A percentile compares a stretch with the other conserved stretches of the same genome.
Conservation (phyloP, 129 eudicot species). For the Chrysanthemum lavandulifolium region DNA sequence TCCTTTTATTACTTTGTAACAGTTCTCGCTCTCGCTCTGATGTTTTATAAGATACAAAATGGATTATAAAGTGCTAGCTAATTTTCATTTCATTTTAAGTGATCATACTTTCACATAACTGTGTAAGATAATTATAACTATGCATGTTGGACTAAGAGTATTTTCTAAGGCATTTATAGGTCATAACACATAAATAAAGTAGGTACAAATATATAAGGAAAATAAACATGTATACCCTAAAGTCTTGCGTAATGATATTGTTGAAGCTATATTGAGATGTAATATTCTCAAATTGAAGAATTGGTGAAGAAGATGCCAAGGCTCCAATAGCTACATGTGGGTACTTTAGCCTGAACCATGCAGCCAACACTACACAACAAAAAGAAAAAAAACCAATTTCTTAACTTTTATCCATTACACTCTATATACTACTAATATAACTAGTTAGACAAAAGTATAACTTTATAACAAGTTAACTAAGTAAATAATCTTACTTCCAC, state of each 20-base stretch:
- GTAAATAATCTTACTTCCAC: constrained; percentile 57
- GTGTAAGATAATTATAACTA: too few species aligned
- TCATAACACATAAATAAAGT: not conserved
- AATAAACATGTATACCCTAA: constrained; percentile 47
- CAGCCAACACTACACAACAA: constrained; percentile 79
- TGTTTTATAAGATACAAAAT: not conserved
- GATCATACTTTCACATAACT: too few species aligned
- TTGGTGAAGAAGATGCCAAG: constrained; percentile 93
- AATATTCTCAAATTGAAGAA: constrained; percentile 76
- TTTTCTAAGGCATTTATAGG: not conserved
- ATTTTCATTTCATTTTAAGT: too few species aligned
- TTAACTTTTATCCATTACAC: not conserved
- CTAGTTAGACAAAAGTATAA: too few species aligned
- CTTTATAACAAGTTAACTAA: too few species aligned
- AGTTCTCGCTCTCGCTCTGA: constrained; percentile 76
- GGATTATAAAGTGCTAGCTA: too few species aligned
- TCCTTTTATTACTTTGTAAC: constrained; percentile 86
- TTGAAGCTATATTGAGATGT: constrained; percentile 74
- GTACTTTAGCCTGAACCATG: constrained; percentile 97
- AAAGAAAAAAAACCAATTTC: not conserved
- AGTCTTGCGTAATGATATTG: constrained; percentile 79
- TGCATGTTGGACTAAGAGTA: too few species aligned
- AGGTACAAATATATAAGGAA: not conserved
- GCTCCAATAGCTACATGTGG: constrained; percentile 96
- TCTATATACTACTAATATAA: not conserved